Evolutionary conservation across 2,329 filamentous ascomycete species (phyloP), one percentile per base, ranked within the genome.

Genomic region (Thermomyces lanuginosus): DNA sequence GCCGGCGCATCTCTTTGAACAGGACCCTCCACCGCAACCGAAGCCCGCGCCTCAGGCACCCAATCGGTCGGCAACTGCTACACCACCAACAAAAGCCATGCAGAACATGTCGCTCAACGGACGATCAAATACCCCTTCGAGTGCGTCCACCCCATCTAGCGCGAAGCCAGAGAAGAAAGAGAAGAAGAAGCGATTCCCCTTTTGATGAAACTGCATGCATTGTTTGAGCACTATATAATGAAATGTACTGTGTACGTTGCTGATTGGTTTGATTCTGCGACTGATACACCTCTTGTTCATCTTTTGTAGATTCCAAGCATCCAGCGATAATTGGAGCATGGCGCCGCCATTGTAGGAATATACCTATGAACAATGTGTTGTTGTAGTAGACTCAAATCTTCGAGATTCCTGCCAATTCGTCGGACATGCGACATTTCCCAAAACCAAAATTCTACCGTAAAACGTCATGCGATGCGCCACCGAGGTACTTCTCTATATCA

Each of bases 1-100:
- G 1, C 89, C 89, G 1, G 74, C 74, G 4, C 81, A 92, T 55
- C 57, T 98, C 6, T 89, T 89, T 40, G 82, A 92, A 51, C 69
- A 72, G 26, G 70, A 75, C 13, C 55, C 62, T 23, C 58, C 60
- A 3, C 60, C 72, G 20, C 32, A 36, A 44, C 30, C 44, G 27
- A 25, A 37, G 2, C 30, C 18, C 32, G 22, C 31, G 7, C 35
- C 37, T 17, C 41, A 40, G 38, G 28, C 45, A 43, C 24, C 40
- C n/a, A 18, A 10, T n/a, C 22, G 24, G 22, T 22, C 31, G 11
- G 18, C 28, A 9, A 15, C 23, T 15, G 28, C 22, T 5, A 24
- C 28, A 8, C 22, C 31, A 6, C 46, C 48, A 11, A 40, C 47
- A n/a, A 44, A 42, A 6, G 40, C 44, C 4, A 47, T 56, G 43